Evolutionary conservation across 2,329 filamentous ascomycete species (phyloP).

Genomic region (Alternaria ethzedia): DNA sequence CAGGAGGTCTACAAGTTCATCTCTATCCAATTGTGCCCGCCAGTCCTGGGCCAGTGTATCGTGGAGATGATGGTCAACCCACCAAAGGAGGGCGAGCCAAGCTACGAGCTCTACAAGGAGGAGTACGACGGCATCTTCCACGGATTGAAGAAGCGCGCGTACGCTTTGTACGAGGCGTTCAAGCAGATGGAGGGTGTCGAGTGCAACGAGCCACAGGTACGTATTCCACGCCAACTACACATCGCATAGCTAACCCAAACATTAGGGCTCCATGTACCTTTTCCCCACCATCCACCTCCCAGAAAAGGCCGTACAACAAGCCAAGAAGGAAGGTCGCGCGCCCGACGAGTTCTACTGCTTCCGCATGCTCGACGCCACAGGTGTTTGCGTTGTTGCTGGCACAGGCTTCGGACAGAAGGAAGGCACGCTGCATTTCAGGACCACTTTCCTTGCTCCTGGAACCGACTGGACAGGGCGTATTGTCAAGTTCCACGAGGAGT

Average conservation of each 20-base stretch:
- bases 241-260: not conserved
- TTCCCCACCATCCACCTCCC: constrained; percentile 92
- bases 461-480: constrained; percentile 93
- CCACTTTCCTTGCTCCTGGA: constrained; percentile 93
- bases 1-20: constrained; percentile 99
- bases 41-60: constrained; percentile 93
- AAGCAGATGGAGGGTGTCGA: constrained; percentile 94
- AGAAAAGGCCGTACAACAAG: constrained; percentile 76
- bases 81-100: constrained; percentile 80
- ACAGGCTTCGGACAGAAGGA: constrained; percentile 94
- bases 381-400: constrained; percentile 91
- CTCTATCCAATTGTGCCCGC: constrained; percentile 94
- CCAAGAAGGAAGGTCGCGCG: constrained; percentile 71
- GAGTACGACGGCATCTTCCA: constrained; percentile 86
- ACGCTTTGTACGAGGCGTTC: constrained; percentile 88
- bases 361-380: constrained; percentile 87
- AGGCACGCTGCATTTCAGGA: constrained; percentile 90
- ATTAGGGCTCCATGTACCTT: constrained; percentile 89
- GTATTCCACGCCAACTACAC: constrained; percentile 23
- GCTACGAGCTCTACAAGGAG: constrained; percentile 79
- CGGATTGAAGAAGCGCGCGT: constrained; percentile 79
- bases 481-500: constrained; percentile 87
- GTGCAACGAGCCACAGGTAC: constrained; percentile 78
- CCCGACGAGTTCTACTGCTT: constrained; percentile 96
- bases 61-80: constrained; percentile 99